Conservation (phyloP, 2,329 filamentous ascomycete species). For the Nemania abortiva region DNA sequence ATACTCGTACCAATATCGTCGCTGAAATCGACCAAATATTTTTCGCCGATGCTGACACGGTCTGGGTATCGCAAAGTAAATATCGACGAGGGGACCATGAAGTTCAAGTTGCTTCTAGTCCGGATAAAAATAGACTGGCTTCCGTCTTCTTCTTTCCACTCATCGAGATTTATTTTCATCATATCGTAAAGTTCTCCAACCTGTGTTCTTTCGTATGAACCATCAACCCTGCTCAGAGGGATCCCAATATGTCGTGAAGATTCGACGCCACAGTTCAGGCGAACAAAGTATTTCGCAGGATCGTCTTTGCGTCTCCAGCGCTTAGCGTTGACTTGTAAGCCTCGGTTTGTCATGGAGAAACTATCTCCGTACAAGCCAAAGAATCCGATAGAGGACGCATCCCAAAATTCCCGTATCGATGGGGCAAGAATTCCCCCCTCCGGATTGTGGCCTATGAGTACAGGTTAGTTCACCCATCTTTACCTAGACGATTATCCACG, state of each 20-base stretch:
- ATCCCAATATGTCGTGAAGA: neutral
- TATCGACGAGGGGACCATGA: neutral
- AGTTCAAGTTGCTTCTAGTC: neutral
- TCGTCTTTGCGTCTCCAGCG: conserved; percentile 18
- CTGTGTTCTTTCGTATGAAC: conserved; percentile 16
- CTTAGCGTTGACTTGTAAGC: conserved; percentile 24
- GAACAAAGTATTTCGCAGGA: neutral
- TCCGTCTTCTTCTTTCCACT: conserved; percentile 1
- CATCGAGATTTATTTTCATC: neutral
- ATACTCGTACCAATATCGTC: neutral
- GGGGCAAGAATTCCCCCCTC: conserved; percentile 26
- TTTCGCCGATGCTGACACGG: conserved; percentile 2
- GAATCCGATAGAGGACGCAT: conserved; percentile 20
- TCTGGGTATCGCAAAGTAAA: neutral
- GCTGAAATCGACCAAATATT: conserved; percentile 6
- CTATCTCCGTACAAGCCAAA: conserved; percentile 22
- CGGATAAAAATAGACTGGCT: conserved; percentile 10
- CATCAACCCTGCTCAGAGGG: neutral
- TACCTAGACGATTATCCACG: neutral
- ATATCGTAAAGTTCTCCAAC: conserved; percentile 6
- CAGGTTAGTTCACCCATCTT: neutral
- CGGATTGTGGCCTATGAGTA: neutral
- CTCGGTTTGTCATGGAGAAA: conserved; percentile 31
- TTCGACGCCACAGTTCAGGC: conserved; percentile 8
- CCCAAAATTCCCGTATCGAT: conserved; percentile 31